phyloP scores from a whole-genome alignment of 345 rosid genomes.

The Diplotaxis tenuifolia region DNA sequence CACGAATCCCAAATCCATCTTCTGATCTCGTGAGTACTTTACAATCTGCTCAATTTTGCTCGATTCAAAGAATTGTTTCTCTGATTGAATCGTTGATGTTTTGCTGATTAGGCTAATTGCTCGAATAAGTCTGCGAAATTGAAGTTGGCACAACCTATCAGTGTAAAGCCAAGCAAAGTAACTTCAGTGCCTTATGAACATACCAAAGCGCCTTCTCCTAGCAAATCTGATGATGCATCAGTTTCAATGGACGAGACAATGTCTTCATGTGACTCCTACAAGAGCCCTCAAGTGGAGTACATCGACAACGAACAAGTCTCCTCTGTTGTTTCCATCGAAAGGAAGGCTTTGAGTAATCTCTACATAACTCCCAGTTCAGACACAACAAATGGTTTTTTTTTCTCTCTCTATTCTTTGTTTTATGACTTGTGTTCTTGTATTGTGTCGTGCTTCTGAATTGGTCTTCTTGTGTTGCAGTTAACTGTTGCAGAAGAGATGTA shows the following conservation, averaged over 20 bases:
- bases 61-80: neutral
- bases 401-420: too few species aligned
- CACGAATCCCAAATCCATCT: constrained; percentile 43
- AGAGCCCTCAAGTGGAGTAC: constrained; percentile 85
- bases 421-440: neutral
- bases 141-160: constrained; percentile 44
- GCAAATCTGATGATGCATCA: constrained; percentile 55
- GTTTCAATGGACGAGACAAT: constrained; percentile 72
- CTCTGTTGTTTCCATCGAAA: constrained; percentile 55
- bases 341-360: constrained; percentile 73
- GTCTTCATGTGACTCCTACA: constrained; percentile 80
- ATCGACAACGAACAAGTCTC: constrained; percentile 53
- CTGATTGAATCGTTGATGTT: neutral
- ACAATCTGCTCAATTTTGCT: neutral
- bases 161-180: constrained; percentile 18
- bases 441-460: neutral
- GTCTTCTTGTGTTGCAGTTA: constrained; percentile 41
- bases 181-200: neutral
- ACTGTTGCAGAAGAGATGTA: constrained; percentile 57
- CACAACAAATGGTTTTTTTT: constrained; percentile 2
- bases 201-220: constrained; percentile 49
- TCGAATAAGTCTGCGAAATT: constrained; percentile 54
- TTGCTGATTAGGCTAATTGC: constrained; percentile 49
- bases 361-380: constrained; percentile 55
- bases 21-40: constrained; percentile 54